Base-by-base conservation (phyloP, 345 rosid species). In the Kernera saxatilis region DNA sequence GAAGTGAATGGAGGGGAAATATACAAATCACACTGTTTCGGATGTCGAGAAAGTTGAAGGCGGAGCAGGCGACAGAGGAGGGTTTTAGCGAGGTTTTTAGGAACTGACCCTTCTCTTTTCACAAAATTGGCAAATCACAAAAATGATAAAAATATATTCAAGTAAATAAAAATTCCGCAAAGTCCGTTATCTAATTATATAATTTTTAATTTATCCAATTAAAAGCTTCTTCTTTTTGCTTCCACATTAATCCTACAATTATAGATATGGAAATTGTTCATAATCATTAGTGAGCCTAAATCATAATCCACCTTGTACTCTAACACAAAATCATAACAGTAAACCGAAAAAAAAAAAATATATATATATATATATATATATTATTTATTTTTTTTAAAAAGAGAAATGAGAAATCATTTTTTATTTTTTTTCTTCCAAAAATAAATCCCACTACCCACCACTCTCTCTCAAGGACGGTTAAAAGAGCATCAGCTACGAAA, bases 401-500 rank as follows among this genome's bases (percentile, higher is more conserved):
- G 6, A 29, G 6, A 29, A 29, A 5, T 5, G 6, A 8, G 30
- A 23, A 45, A 49, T 49, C 4, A 5, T 22, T 12, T 7, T 50
- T 14, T n/a, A n/a, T n/a, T n/a, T n/a, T n/a, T n/a, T n/a, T n/a
- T n/a, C n/a, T n/a, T n/a, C n/a, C n/a, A 51, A 33, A 56, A 33
- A 2, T 10, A 10, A 46, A 5, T 12, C 26, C 61, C 62, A 56
- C 43, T 53, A 59, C 64, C 39, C 69, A 69, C 68, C 64, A 75
- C 74, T 75, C 70, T 52, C 35, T 51, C 74, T 75, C 50, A 51
- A 59, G 50, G 74, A 65, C 69, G 71, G 81, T 80, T 78, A 80
- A 71, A 80, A 71, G 54, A 60, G 50, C 69, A 56, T 71, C 68
- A 64, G 69, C 60, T 50, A 19, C 77, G 94, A 88, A 84, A 90